Evolutionary conservation across 495 filamentous ascomycete species (phyloP), one percentile per base, ranked within the genome.

Genomic region (Neurospora pannonica): DNA sequence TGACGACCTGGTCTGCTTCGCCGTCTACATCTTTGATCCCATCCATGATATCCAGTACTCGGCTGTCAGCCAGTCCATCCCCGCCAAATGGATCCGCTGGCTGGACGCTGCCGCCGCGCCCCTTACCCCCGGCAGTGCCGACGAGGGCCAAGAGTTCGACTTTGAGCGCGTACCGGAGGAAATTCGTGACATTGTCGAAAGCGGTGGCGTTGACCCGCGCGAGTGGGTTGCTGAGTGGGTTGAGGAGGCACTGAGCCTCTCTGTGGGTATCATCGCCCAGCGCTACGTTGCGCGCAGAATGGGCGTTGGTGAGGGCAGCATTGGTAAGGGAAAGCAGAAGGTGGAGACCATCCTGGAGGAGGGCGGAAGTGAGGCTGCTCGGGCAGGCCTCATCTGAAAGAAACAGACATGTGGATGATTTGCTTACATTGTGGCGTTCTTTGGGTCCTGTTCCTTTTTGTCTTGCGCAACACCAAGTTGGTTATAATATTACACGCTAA

Each of bases 221-320:
- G 96, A 98, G 82, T 99, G 96, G 96, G 92, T 97, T 42, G 90
- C 95, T 0, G 97, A 98, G 81, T 99, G 96, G 96, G 88, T 99
- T 7, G 94, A 98, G 83, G 97, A 98, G 82, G 84, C 91, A 0
- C 87, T 99, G n/a, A 89, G 86, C 48, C 82, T 98, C 71, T 89
- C 90, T 5, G 88, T 94, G 1, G 97, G 96, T 7, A 83, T 97
- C 24, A 90, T 98, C 13, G 96, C 96, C n/a, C 96, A 99, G 86
- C 86, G 94, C 75, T 99, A 99, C 81, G 97, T 99, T 6, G 96
- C 96, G 7, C 88, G 93, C 71, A 85, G 96, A 70, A 99, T 99
- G 96, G 94, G 96, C 21, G 94, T 99, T 6, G 96, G 96, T 69
- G 93, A 97, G 82, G 89, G 91, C 8, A 91, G 90, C 8, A 89